Percentiles rank a stretch among this genome's conserved stretches.
Evolutionary conservation across 2,329 filamentous ascomycete genomes (phyloP).

Genomic region (Fusarium sulawesiense): DNA sequence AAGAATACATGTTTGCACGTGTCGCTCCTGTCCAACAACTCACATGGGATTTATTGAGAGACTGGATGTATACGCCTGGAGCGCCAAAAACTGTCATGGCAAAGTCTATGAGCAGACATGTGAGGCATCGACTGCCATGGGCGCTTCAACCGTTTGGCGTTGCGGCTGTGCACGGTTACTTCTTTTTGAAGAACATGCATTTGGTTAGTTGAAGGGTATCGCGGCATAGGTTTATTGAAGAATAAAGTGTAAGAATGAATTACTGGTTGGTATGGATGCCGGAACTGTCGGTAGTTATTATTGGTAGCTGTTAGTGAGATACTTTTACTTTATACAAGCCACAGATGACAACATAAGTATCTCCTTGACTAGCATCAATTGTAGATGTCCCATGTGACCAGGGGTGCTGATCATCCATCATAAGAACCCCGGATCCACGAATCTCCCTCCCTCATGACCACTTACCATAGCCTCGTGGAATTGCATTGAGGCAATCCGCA

Average conservation of each 20-base stretch:
- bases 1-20: slow-evolving; percentile 55
- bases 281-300: slow-evolving; percentile 1
- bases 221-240: neutral
- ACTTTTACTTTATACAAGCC: slow-evolving; percentile 4
- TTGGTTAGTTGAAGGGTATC: slow-evolving; percentile 14
- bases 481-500: slow-evolving; percentile 9
- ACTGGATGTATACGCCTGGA: slow-evolving; percentile 61
- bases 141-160: slow-evolving; percentile 48
- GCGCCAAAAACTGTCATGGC: slow-evolving; percentile 59
- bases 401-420: slow-evolving; percentile 42
- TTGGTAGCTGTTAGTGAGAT: slow-evolving; percentile 18
- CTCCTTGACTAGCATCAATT: neutral
- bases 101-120: slow-evolving; percentile 48
- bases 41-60: slow-evolving; percentile 58
- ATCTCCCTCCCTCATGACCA: slow-evolving; percentile 25
- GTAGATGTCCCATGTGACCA: slow-evolving; percentile 40
- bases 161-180: slow-evolving; percentile 46
- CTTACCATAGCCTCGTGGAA: slow-evolving; percentile 28
- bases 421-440: slow-evolving; percentile 24
- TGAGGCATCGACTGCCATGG: slow-evolving; percentile 48
- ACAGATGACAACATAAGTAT: neutral
- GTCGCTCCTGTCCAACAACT: slow-evolving; percentile 54
- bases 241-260: neutral
- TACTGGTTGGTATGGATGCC: neutral
- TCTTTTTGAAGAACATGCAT: slow-evolving; percentile 38